Conservation (phyloP, 2,329 filamentous ascomycete species). For the Hansfordia pulvinata region DNA sequence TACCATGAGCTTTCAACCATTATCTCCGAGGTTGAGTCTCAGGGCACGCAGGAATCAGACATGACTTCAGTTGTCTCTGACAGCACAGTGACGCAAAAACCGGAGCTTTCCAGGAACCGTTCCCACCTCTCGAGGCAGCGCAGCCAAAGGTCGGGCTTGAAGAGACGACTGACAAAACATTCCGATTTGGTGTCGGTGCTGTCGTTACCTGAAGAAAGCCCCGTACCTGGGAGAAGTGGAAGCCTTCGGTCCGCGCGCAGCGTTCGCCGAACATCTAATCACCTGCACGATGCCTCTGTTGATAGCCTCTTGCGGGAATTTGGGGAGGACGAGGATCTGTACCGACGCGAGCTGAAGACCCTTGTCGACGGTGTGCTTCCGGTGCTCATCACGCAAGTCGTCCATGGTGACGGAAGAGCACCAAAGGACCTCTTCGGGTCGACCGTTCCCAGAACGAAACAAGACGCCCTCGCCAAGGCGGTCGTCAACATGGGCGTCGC, state of each 20-base stretch:
- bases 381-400: constrained; percentile 73
- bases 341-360: constrained; percentile 81
- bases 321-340: constrained; percentile 70
- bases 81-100: constrained; percentile 39
- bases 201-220: constrained; percentile 51
- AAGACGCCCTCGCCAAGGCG: constrained; percentile 59
- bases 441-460: constrained; percentile 34
- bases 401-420: constrained; percentile 54
- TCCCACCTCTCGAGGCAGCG: constrained; percentile 27
- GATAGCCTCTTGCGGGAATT: constrained; percentile 71
- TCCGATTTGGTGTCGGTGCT: constrained; percentile 89
- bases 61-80: constrained; percentile 33
- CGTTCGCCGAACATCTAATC: constrained; percentile 58
- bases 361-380: constrained; percentile 92
- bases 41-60: constrained; percentile 31
- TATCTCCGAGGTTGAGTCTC: constrained; percentile 31
- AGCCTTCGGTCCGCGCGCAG: constrained; percentile 68
- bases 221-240: constrained; percentile 43
- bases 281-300: constrained; percentile 53
- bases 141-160: constrained; percentile 41
- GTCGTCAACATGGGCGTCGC: constrained; percentile 91
- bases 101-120: constrained; percentile 30
- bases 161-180: constrained; percentile 74
- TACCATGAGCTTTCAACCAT: constrained; percentile 44
- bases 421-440: constrained; percentile 55